A percentile compares a stretch with the other conserved stretches of the same genome.
These are phyloP conservation scores for Paramecium bursaria DNA, from an alignment of 73 alveolate genomes.

Conservation along the genomic window DNA sequence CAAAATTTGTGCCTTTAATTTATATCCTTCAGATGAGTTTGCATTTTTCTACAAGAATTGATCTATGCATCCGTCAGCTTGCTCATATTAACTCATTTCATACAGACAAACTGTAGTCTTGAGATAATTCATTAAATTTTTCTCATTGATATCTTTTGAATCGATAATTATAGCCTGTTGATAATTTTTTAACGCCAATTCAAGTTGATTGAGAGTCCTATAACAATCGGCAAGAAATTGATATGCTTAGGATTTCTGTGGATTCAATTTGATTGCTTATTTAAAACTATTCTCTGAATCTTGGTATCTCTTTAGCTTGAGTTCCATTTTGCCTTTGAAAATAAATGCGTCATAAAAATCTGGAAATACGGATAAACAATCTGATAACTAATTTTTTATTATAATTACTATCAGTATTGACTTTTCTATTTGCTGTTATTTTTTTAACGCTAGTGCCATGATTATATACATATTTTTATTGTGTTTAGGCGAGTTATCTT, in stretches of 20 bases:
- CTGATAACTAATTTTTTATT: slow-evolving; percentile 56
- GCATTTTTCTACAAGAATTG: slow-evolving; percentile 20
- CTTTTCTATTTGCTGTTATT: slow-evolving; percentile 9
- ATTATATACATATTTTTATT: slow-evolving; percentile 60
- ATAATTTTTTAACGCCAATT: slow-evolving; percentile 72
- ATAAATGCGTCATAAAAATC: slow-evolving; percentile 76
- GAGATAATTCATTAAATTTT: slow-evolving; percentile 72
- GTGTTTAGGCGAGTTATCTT: slow-evolving; percentile 47
- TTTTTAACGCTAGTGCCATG: slow-evolving; percentile 67
- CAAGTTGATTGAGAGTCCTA: slow-evolving; percentile 71
- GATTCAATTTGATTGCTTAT: slow-evolving; percentile 47
- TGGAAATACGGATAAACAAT: slow-evolving; percentile 64
- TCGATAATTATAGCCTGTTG: slow-evolving; percentile 46
- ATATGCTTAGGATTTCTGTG: slow-evolving; percentile 9
- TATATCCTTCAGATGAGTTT: slow-evolving; percentile 47
- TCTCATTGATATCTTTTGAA: slow-evolving; percentile 70
- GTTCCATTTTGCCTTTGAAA: slow-evolving; percentile 77
- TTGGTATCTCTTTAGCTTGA: slow-evolving; percentile 64
- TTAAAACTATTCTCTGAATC: slow-evolving; percentile 66
- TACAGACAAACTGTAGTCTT: background rate
- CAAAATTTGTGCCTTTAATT: slow-evolving; percentile 16
- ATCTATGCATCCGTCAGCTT: background rate
- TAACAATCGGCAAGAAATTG: slow-evolving; percentile 31
- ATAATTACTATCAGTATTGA: slow-evolving; percentile 55
- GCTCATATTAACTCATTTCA: slow-evolving; percentile 19